Base-by-base conservation (phyloP, 768 basidiomycete genomes). In the Amyloporia xantha region DNA sequence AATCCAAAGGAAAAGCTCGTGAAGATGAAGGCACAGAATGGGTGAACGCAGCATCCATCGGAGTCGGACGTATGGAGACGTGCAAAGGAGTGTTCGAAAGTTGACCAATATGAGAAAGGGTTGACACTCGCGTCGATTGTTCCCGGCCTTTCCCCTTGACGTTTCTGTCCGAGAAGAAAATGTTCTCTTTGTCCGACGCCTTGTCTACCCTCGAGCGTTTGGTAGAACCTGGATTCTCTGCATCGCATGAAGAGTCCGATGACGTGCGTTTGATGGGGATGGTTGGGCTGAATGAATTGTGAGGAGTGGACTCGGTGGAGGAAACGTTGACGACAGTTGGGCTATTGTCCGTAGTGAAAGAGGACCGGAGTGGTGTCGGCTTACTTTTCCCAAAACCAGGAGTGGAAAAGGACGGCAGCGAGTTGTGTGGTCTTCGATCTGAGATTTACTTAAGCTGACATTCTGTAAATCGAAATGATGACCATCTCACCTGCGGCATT, bases 361-460 rank as follows among this genome's bases (percentile, higher is more conserved):
- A 42, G 53, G 50, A 27, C 41, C 37, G 25, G 42, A 53, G 41
- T 17, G 48, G 48, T 6, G 50, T 17, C 13, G 58, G 48, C 27
- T 52, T 54, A 30, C 59, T 47, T 57, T 68, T 71, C 40, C 57
- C 56, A 51, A 74, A 75, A 3, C 71, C 71, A 4, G 77, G 68
- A 0, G 77, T 76, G 1, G 73, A 70, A 53, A 77, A 74, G 1
- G 72, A 65, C 0, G 73, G 66, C 2, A 75, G 63, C 15, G 54
- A 30, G 17, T 20, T 48, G 20, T 43, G 41, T 1, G 17, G 54
- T 44, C 51, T 33, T 24, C 24, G 30, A 35, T 38, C 15, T 39
- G 45, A 20, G 25, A 41, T 10, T 39, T 9, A 10, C 12, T 21
- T 21, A 17, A 21, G 9, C 7, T n/a, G 38, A 33, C 15, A 39